A percentile compares a stretch with the other conserved stretches of the same genome.
These are phyloP conservation scores for Cryphonectria parasitica DNA, from an alignment of 2,329 filamentous ascomycete genomes.

Conservation along the genomic window DNA sequence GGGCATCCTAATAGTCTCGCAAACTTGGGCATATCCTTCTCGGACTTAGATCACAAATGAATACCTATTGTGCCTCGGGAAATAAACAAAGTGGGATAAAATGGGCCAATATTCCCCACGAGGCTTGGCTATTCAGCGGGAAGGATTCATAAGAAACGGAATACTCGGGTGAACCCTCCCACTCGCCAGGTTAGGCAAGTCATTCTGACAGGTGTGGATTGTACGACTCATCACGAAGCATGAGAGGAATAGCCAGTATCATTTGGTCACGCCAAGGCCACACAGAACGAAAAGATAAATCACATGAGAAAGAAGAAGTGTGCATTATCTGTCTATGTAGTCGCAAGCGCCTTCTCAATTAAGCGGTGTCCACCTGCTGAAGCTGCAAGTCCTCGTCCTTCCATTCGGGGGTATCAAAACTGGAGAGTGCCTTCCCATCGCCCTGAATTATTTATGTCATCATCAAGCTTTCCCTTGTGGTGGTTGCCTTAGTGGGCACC, in stretches of 20 bases:
- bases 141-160: background rate
- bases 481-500: conserved; percentile 8
- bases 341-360: background rate
- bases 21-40: background rate
- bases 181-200: background rate
- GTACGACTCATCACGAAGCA: background rate
- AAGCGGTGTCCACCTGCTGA: background rate
- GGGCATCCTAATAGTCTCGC: background rate
- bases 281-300: background rate
- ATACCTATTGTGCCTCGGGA: background rate
- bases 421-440: background rate
- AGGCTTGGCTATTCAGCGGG: background rate
- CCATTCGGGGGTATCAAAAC: conserved; percentile 28
- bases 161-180: background rate
- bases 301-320: background rate
- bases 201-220: background rate
- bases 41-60: background rate
- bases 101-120: background rate
- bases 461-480: background rate
- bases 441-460: background rate
- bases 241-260: background rate
- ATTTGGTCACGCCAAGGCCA: background rate
- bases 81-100: background rate
- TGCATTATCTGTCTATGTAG: background rate
- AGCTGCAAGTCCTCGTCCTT: background rate